Evolutionary conservation across 2,329 filamentous ascomycete species (phyloP), one percentile per base, ranked within the genome.

Genomic region (Neodidymelliopsis sp.): DNA sequence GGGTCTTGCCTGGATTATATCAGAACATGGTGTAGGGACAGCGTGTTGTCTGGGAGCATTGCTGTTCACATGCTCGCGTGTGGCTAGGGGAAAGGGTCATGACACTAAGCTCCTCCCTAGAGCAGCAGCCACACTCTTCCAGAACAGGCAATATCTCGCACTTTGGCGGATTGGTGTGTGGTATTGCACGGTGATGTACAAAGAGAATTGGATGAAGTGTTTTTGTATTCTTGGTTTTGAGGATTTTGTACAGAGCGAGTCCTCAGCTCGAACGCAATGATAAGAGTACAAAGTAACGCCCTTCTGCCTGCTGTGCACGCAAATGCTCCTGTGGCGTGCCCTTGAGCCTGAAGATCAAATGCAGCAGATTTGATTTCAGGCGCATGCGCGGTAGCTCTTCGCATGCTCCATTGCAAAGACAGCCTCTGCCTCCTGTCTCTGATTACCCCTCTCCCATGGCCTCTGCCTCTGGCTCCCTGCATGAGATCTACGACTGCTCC

Each of bases 171-270:
- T 31, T 15, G 16, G 13, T 12, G 5, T 3, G 13, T 5, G 16
- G 28, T 19, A 24, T 22, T 25, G 24, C 16, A 12, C 12, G n/a
- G 33, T 13, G 7, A 25, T 18, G 18, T 27, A 12, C 24, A 27
- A 30, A 8, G 6, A 22, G 37, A 10, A 25, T 37, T 20, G 6
- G 39, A 46, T 25, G 10, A 45, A 39, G 7, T 50, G 22, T 49
- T 50, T 50, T 50, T 40, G 34, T 35, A 41, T 50, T 50, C 40
- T 40, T 50, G 25, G 19, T 11, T 56, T 57, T 56, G 61, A 59
- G 60, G 60, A 59, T 53, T 69, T 60, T 70, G 52, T 65, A 67
- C 63, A 70, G 37, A 49, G 49, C 51, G 66, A 68, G 63, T 66
- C 62, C 63, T 60, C 63, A 39, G 52, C 65, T 63, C 60, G 49